Conservation (phyloP, 192 early-diverging fungal genomes). For the Coemansia sp. region DNA sequence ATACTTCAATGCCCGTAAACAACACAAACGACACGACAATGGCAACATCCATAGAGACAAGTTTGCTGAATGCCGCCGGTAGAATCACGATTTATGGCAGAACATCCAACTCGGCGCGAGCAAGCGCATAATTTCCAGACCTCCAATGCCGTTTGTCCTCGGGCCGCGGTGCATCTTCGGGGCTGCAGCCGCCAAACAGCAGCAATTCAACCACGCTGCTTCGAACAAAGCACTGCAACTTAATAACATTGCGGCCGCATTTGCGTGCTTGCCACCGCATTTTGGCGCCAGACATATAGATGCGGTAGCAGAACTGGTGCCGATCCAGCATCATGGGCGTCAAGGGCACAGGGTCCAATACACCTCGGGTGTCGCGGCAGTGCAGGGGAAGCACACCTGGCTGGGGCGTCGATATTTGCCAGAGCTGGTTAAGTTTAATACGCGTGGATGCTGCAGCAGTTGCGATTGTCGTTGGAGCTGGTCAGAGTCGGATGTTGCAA, state of each 20-base stretch:
- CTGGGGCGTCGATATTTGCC: conserved; percentile 47
- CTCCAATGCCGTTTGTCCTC: neutral
- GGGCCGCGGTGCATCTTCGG: neutral
- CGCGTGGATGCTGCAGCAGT: conserved; percentile 2
- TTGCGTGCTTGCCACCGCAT: conserved; percentile 40
- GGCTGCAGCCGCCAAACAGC: conserved; percentile 11
- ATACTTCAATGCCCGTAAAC: conserved; percentile 47
- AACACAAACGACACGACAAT: conserved; percentile 49
- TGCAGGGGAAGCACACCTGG: conserved; percentile 40
- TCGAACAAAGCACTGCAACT: conserved; percentile 47
- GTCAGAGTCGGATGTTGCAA: neutral
- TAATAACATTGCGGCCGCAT: conserved; percentile 2
- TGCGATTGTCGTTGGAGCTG: neutral
- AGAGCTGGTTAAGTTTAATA: conserved; percentile 27
- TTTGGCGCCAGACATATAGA: conserved; percentile 36
- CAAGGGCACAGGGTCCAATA: conserved; percentile 40
- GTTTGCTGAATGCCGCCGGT: conserved; percentile 29
- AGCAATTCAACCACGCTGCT: conserved; percentile 25
- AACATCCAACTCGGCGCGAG: neutral
- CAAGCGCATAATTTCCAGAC: neutral
- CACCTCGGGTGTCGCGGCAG: conserved; percentile 47
- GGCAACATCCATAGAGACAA: conserved; percentile 18
- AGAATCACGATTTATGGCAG: conserved; percentile 27
- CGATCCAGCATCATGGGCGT: conserved; percentile 46
- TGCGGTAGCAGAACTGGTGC: conserved; percentile 51